Base-by-base conservation (phyloP, 495 filamentous ascomycete genomes). In the Xylaria castorea region DNA sequence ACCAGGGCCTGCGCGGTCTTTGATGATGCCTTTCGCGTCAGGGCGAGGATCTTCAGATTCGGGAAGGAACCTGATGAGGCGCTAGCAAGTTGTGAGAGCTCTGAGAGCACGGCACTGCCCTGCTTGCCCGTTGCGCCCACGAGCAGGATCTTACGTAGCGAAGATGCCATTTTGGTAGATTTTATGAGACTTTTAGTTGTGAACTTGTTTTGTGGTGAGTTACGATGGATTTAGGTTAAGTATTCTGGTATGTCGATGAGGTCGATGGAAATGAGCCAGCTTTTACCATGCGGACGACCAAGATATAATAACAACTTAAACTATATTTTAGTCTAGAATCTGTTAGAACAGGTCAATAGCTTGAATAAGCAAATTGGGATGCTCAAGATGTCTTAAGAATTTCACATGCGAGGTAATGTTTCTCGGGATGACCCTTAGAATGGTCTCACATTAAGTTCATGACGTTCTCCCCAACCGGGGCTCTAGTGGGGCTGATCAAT, bases 111-210 rank as follows among this genome's bases (percentile, higher is more conserved):
- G 16, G 87, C 84, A 36, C 89, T 86, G 69, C 93, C 92, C 79
- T 94, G 92, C 73, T 92, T 88, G 77, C 91, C 91, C 1, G 91
- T 94, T 5, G 90, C 92, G 25, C 92, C 92, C 27, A 91, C 89
- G 70, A 94, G 78, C 57, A 93, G 86, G 68, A 92, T 78, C 1
- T 83, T 78, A 44, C 60, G 53, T n/a, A 46, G 44, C 14, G 75
- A 2, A 32, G 77, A 71, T 14, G 48, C 38, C 76, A 78, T 78
- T 25, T 57, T 20, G 5, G 14, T 32, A 22, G 11, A 34, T 5
- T 70, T 63, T 70, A 74, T 66, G 34, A 38, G 20, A 40, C 40
- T 66, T 30, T 0, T n/a, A 27, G 27, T 32, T 57, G 27, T 66
- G 44, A 63, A 76, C 44, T 51, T 61, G 57, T 57, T 74, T 53